Conservation (phyloP, 208 protist genomes). For the Crithidia fasciculata region DNA sequence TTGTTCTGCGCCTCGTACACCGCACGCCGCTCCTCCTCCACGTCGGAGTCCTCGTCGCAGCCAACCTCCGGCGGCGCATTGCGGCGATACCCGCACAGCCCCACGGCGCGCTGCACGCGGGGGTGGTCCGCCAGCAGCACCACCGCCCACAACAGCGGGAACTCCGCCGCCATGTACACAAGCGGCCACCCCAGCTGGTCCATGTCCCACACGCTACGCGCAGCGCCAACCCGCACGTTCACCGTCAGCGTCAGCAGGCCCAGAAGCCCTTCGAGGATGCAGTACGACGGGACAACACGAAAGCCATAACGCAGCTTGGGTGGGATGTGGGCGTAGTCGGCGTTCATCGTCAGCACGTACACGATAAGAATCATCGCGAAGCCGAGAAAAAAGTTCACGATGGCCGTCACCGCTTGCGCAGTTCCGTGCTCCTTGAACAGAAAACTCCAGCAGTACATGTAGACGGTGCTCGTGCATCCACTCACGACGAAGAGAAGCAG, state of each 20-base stretch:
- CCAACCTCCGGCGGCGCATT: not conserved
- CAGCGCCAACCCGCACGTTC: not conserved
- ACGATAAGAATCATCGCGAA: conserved; percentile 49
- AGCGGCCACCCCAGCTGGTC: conserved; percentile 25
- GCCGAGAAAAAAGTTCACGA: conserved; percentile 44
- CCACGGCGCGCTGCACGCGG: not conserved
- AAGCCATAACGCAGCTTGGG: conserved; percentile 38
- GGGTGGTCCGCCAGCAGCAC: conserved; percentile 46
- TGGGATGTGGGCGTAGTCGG: conserved; percentile 9
- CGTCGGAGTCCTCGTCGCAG: conserved; percentile 45
- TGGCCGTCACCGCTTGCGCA: conserved; percentile 46
- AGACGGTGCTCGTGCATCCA: conserved; percentile 29
- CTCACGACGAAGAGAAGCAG: conserved; percentile 39
- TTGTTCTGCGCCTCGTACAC: conserved; percentile 31
- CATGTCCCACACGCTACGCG: conserved; percentile 26
- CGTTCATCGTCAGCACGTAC: conserved; percentile 33
- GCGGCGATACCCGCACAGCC: conserved; percentile 7
- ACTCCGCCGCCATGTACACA: conserved; percentile 51
- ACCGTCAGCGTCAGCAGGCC: conserved; percentile 90
- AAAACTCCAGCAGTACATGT: conserved; percentile 51
- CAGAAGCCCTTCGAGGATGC: conserved; percentile 87
- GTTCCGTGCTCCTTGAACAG: conserved; percentile 52
- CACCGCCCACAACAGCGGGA: conserved; percentile 33
- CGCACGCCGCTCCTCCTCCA: conserved; percentile 41
- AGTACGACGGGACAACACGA: conserved; percentile 53